A percentile compares a stretch with the other conserved stretches of the same genome.
Evolutionary conservation across 768 basidiomycete genomes (phyloP).

Genomic region (Coprinopsis sp.): DNA sequence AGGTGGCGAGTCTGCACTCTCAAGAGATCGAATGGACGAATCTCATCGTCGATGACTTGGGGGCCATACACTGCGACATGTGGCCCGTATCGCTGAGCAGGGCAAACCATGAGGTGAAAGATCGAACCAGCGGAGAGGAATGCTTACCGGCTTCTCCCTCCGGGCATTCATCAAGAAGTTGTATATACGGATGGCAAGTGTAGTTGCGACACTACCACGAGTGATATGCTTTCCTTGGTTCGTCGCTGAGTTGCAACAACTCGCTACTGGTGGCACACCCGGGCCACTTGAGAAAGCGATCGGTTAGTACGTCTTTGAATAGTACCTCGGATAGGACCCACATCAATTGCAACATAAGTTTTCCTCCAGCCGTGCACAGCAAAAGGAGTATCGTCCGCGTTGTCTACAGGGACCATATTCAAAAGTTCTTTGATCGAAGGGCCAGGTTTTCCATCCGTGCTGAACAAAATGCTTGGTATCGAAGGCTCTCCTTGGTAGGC

Average conservation of each 20-base stretch:
- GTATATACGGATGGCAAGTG: conserved; percentile 7
- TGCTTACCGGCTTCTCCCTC: conserved; percentile 3
- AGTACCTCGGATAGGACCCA: conserved; percentile 7
- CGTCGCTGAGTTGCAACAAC: conserved; percentile 3
- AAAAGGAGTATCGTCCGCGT: conserved; percentile 16
- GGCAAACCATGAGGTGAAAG: neutral
- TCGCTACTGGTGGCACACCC: conserved; percentile 5
- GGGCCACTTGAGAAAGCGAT: conserved; percentile 18
- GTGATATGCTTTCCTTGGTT: conserved; percentile 9
- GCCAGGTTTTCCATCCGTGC: conserved; percentile 18
- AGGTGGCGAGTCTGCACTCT: conserved; percentile 1
- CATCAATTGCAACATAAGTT: conserved; percentile 17
- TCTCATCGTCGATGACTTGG: conserved; percentile 10
- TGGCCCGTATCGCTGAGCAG: conserved; percentile 6
- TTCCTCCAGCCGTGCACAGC: conserved; percentile 15
- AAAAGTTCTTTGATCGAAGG: conserved; percentile 18
- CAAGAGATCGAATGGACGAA: conserved; percentile 11
- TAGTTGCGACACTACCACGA: conserved; percentile 12
- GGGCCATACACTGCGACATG: too few relatives aligned
- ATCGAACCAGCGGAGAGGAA: neutral
- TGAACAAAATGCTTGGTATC: conserved; percentile 17
- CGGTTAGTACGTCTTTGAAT: neutral
- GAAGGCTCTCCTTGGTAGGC: conserved; percentile 12
- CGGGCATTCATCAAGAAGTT: conserved; percentile 4
- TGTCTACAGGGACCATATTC: conserved; percentile 14